Base-by-base conservation (phyloP, 495 filamentous ascomycete species). In the Clohesyomyces aquaticus region DNA sequence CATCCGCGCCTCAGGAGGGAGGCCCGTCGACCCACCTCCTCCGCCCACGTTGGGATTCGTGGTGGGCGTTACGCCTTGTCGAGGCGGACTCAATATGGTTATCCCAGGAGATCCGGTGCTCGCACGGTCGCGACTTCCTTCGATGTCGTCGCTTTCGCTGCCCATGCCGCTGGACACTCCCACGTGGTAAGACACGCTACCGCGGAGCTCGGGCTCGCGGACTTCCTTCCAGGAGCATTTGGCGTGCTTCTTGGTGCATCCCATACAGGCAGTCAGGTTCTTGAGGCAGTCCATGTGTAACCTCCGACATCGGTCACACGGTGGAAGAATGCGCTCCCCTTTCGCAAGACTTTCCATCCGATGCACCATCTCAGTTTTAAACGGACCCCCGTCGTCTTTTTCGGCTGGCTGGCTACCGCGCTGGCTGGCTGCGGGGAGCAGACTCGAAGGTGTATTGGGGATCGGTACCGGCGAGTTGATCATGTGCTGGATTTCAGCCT, bases 161-260 rank as follows among this genome's bases (percentile, higher is more conserved):
- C 53, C 28, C 49, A 66, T 45, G 22, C 55, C 48, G 28, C 62
- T 47, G 45, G 38, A 16, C 19, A 52, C 19, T 16, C 10, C 29
- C 35, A 12, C 27, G 19, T 28, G 55, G 27, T 60, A 50, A 3
- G 49, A 3, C n/a, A 55, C 38, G 50, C 18, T 51, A 11, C 55
- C 63, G 19, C 55, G 65, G 1, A 91, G 65, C 70, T 94, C 91
- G 0, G 86, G 84, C 48, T 91, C 85, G 38, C 83, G 86, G 49
- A 93, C 82, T 56, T 87, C 84, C 61, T 85, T 87, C 91, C 91
- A 96, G 22, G 82, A 84, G 73, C 91, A 96, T 63, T 89, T 91
- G 14, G 89, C 88, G 70, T 94, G 91, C 74, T 93, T 93, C 74
- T 88, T 90, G 1, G 91, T 94, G 74, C 91, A 96, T 35, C 89